Base-by-base conservation (phyloP, 2,329 filamentous ascomycete species). In the Colletotrichum camelliae region DNA sequence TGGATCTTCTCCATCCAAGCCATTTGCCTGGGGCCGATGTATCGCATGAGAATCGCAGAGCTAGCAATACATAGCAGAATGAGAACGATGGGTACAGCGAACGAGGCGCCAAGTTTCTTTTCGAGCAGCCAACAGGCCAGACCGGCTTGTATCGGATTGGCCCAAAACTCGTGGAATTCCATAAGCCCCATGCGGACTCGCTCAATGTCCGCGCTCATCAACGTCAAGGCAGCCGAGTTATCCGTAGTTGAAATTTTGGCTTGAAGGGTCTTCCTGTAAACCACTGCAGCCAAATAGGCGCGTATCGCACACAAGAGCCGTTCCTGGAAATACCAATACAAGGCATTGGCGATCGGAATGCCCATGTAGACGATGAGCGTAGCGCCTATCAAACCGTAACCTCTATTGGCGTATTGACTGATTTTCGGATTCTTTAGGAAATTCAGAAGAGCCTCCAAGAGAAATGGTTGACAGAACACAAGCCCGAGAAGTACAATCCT, bases 191-290 rank as follows among this genome's bases (percentile, higher is more conserved):
- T 62, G 2, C 82, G 78, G 4, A 89, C 84, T 7, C 84, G 82
- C 72, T 88, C 87, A 12, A 89, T 81, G 67, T 90, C 88, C 4
- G 86, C 84, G 71, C 83, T 87, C 87, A 89, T 89, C 4, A 89
- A 81, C 0, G 88, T 88, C 58, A 89, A 77, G 0, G 86, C 83
- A 0, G 86, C 84, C 7, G 84, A 82, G 18, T 87, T 83, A 33
- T 85, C 83, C 5, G 83, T 79, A 0, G 80, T 78, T 0, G 81
- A 81, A 6, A 83, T 71, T 7, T 82, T 82, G 18, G 83, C 77
- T 15, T 77, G 77, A 0, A 81, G 82, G 1, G 83, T 84, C 73
- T 85, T 83, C 15, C 58, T 65, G 64, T 85, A 87, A 2, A 87
- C 79, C 4, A 78, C 80, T 1, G 82, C 77, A 2, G 80, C 81